Conservation (phyloP, 2,329 filamentous ascomycete species). For the Hypoxylon sp. region DNA sequence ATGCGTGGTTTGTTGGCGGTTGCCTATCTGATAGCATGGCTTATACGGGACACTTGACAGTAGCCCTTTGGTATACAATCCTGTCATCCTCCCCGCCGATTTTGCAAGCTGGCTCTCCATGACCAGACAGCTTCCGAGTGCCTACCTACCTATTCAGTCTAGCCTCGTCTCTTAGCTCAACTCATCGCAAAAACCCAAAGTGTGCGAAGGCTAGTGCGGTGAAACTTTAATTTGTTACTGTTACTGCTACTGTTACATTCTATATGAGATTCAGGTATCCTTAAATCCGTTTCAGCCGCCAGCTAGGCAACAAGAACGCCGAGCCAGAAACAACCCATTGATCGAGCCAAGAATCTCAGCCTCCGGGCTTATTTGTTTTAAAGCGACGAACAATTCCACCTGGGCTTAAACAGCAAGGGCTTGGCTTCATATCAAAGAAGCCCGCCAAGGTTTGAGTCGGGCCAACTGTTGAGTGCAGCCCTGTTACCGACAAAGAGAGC, state of each 20-base stretch:
- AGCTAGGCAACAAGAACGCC: conserved; percentile 30
- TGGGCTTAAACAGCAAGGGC: conserved; percentile 26
- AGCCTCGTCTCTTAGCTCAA: conserved; percentile 24
- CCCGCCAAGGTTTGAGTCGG: conserved; percentile 36
- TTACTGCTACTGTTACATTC: conserved; percentile 24
- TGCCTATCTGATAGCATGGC: conserved; percentile 11
- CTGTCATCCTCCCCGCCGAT: conserved; percentile 7
- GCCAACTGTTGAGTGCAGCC: conserved; percentile 42
- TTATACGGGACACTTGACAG: conserved; percentile 14
- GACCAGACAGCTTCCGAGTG: conserved; percentile 9
- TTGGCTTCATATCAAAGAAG: conserved; percentile 40
- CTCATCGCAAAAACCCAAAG: conserved; percentile 1
- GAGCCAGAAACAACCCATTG: conserved; percentile 26
- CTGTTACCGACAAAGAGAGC: conserved; percentile 31
- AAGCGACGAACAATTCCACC: conserved; percentile 21
- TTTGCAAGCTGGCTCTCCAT: conserved; percentile 13
- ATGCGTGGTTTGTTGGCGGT: conserved; percentile 41
- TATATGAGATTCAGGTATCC: conserved; percentile 26
- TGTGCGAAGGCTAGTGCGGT: conserved; percentile 29
- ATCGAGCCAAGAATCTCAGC: conserved; percentile 40
- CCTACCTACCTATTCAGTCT: conserved; percentile 25
- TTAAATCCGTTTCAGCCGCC: conserved; percentile 28
- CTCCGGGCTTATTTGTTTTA: conserved; percentile 31
- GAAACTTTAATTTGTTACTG: conserved; percentile 31
- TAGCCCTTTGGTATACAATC: conserved; percentile 36